Conservation (phyloP, 2,329 filamentous ascomycete genomes). For the Cladobotryum protrusum region DNA sequence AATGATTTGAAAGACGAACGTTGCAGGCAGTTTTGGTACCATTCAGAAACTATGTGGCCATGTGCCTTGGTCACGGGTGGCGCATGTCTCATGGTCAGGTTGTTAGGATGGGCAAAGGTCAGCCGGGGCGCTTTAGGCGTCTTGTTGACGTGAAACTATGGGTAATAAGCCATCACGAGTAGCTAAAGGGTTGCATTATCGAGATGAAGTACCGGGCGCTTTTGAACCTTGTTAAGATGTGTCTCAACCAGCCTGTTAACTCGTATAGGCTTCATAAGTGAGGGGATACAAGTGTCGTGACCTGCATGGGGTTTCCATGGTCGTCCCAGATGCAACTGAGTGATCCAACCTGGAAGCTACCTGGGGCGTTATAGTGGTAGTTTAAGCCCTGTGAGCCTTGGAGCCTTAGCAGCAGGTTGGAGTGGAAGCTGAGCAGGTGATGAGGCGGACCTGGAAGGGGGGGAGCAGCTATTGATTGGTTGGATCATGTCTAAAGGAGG, state of each 20-base stretch:
- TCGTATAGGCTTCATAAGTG: no score
- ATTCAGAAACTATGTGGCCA: constrained; percentile 7
- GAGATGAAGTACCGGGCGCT: no score
- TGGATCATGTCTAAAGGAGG: no score
- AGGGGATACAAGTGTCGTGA: neutral
- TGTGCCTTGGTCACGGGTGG: constrained; percentile 16
- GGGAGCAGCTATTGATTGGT: no score
- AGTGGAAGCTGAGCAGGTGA: neutral
- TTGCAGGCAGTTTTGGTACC: neutral
- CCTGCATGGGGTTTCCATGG: neutral
- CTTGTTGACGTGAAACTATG: no score
- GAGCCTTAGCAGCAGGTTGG: neutral
- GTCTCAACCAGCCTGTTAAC: no score
- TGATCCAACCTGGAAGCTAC: neutral
- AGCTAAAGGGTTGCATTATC: neutral
- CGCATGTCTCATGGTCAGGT: constrained; percentile 10
- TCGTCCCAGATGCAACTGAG: neutral
- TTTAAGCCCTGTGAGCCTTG: neutral
- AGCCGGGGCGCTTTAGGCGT: neutral
- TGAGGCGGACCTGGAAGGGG: neutral
- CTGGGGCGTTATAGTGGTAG: neutral
- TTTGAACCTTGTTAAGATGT: no score
- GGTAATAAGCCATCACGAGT: neutral
- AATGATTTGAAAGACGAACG: neutral
- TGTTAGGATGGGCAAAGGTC: constrained; percentile 1